Evolutionary conservation across 768 basidiomycete genomes (phyloP).

Genomic region (Suillus lakei): DNA sequence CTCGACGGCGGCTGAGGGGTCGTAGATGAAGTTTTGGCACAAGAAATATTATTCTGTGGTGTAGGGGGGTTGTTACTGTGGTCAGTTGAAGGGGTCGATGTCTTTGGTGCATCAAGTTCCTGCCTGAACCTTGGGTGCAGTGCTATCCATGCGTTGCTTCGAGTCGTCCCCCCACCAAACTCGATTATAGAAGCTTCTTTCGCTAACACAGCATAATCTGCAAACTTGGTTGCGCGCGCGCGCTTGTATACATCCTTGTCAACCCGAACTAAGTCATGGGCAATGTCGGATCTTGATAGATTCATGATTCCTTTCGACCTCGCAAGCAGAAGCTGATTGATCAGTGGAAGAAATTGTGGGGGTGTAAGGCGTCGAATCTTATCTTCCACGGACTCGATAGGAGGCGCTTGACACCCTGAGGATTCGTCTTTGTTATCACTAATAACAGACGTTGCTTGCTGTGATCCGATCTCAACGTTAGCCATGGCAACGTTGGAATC

Average conservation of each 20-base stretch:
- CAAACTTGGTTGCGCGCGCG: constrained; percentile 30
- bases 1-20: not conserved
- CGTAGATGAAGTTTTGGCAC: too few relatives aligned
- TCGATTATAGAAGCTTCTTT: constrained; percentile 32
- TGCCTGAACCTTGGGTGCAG: constrained; percentile 29
- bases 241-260: constrained; percentile 33
- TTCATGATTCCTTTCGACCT: constrained; percentile 34
- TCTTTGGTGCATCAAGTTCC: not conserved
- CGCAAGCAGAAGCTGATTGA: constrained; percentile 26
- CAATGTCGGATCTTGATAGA: constrained; percentile 45
- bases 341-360: constrained; percentile 35
- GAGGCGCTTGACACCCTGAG: constrained; percentile 8
- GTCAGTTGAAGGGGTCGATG: not conserved
- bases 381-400: constrained; percentile 12
- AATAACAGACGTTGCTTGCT: constrained; percentile 6
- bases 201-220: constrained; percentile 30
- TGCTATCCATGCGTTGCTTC: constrained; percentile 29
- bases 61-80: not conserved
- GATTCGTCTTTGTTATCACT: constrained; percentile 10
- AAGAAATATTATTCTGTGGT: not conserved
- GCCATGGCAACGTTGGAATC: not conserved
- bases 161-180: constrained; percentile 24
- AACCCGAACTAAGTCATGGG: constrained; percentile 32
- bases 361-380: constrained; percentile 20
- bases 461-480: constrained; percentile 6